phyloP scores from a whole-genome alignment of 305 asterid genomes.

The Stenogyne calaminthoides region DNA sequence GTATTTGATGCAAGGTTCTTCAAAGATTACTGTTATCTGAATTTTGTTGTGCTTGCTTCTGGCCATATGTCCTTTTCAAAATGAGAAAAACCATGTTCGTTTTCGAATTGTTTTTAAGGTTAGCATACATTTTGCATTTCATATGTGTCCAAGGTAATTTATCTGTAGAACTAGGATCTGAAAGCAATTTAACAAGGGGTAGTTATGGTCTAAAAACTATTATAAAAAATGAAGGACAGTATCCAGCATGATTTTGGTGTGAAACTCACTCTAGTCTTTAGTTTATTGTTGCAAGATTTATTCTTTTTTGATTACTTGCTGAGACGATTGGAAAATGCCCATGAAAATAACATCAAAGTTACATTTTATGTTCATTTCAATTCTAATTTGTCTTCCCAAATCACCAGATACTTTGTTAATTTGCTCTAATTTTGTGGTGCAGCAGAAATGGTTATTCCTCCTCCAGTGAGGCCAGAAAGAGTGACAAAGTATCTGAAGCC shows the following conservation, averaged over 20 bases:
- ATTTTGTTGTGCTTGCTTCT: slow-evolving; percentile 9
- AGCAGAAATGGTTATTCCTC: slow-evolving; percentile 77
- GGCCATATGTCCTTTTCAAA: background rate
- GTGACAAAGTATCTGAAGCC: slow-evolving; percentile 76
- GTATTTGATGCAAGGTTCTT: background rate
- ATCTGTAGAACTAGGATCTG: background rate
- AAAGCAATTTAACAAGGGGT: background rate
- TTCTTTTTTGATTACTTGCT: background rate
- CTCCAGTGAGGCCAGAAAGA: slow-evolving; percentile 65
- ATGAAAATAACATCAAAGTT: background rate
- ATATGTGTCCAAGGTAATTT: background rate
- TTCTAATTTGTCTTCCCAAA: background rate
- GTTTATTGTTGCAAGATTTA: too few species aligned
- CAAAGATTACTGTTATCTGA: background rate
- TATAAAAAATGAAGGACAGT: too few species aligned
- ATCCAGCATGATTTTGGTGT: too few species aligned
- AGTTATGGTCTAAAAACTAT: background rate
- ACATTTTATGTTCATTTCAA: too few species aligned
- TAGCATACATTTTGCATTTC: slow-evolving; percentile 10
- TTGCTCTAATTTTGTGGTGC: background rate
- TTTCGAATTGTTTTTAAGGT: background rate
- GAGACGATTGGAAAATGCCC: background rate
- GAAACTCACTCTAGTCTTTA: too few species aligned
- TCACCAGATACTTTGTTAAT: background rate
- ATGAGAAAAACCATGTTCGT: background rate